Base-by-base conservation (phyloP, 495 filamentous ascomycete species). In the Daldinia concentrica region DNA sequence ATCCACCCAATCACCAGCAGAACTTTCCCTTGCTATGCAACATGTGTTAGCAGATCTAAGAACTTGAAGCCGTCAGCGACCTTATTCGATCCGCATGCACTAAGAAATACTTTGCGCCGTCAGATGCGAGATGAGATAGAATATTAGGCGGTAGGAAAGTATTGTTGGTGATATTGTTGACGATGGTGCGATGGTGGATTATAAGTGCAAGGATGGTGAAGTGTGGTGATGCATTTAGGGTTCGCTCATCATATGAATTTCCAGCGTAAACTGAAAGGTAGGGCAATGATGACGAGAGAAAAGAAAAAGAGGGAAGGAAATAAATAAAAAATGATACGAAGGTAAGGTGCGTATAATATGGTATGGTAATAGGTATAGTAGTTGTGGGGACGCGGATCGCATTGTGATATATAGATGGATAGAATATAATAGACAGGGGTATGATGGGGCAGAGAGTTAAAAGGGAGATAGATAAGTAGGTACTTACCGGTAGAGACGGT, bases 331-430 rank as follows among this genome's bases (percentile, higher is more conserved):
- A 39, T 8, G 8, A 45, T 60, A 64, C 55, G 60, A 61, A 68
- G 58, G 64, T 39, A 59, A 52, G 43, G 57, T 54, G 37, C 27
- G 64, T 61, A 58, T 64, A 27, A 59, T 64, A 48, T 22, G 24
- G 39, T 17, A 58, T 48, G 43, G 43, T 48, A 48, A 22, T 48
- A 6, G 59, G 51, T 57, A 69, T 56, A 43, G 51, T 29, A 29
- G 45, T 43, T 29, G 27, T 55, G 30, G 54, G 36, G 61, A 59
- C 48, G 57, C 58, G 48, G 34, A 57, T 57, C n/a, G 45, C 29
- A 61, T 41, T 52, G 58, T 72, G 50, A 66, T 59, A 62, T 62
- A 26, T 43, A 52, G 32, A 57, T 29, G 68, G 39, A 51, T 50
- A 66, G 43, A 48, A 37, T n/a, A 41, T 36, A 45, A 45, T 48